Evolutionary conservation across 2,329 filamentous ascomycete species (phyloP).

Genomic region (Hymenoscyphus fraxineus): DNA sequence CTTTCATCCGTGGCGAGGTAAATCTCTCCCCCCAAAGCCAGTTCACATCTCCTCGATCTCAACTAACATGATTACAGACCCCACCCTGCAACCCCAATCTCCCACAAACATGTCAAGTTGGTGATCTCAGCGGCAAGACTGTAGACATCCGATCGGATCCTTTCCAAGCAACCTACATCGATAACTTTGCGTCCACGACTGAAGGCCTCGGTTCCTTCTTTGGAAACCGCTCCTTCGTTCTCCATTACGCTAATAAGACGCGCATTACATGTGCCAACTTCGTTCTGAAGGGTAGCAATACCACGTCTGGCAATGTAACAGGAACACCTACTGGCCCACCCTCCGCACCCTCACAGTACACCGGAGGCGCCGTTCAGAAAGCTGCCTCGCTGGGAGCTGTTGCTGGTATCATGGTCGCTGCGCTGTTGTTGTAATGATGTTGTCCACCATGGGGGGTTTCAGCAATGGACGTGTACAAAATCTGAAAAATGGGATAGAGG

Average conservation of each 20-base stretch:
- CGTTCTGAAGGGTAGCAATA: slow-evolving; percentile 23
- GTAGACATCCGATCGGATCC: slow-evolving; percentile 54
- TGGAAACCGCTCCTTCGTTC: slow-evolving; percentile 60
- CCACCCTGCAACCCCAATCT: slow-evolving; percentile 54
- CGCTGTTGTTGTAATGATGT: slow-evolving; percentile 9
- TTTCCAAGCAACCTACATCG: slow-evolving; percentile 49
- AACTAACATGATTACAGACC: slow-evolving; percentile 39
- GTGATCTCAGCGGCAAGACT: slow-evolving; percentile 73
- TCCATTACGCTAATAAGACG: slow-evolving; percentile 62
- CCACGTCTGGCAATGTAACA: too few relatives aligned
- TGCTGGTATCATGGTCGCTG: slow-evolving; percentile 8
- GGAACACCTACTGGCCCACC: slow-evolving; percentile 3
- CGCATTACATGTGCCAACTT: slow-evolving; percentile 65
- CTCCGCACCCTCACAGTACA: neutral
- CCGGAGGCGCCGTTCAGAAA: slow-evolving; percentile 4
- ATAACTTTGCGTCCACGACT: slow-evolving; percentile 54
- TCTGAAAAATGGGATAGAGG: neutral
- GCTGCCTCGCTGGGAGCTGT: neutral
- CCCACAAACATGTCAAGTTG: slow-evolving; percentile 68
- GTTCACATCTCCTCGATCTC: neutral
- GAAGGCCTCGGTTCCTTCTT: slow-evolving; percentile 54
- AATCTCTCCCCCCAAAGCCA: slow-evolving; percentile 6
- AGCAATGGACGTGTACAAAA: neutral
- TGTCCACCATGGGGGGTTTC: neutral
- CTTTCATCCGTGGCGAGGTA: slow-evolving; percentile 54